Base-by-base conservation (phyloP, 306 rosid species). In the Castanospermum australe region DNA sequence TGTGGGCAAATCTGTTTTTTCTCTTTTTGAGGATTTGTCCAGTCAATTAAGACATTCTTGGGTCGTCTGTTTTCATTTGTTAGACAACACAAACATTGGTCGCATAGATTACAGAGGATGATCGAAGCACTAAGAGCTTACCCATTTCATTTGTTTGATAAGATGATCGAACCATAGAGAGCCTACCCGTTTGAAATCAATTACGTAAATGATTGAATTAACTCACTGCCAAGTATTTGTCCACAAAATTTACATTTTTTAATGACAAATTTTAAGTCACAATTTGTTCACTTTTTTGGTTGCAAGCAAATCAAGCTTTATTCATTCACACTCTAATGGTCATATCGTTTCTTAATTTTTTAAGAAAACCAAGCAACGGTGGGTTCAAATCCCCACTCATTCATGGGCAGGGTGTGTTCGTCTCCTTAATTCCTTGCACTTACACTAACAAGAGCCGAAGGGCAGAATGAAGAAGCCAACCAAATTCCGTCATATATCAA, bases 61-160 rank as follows among this genome's bases (percentile, higher is more conserved):
- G 9, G 47, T 82, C 57, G 18, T 44, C 64, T 54, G 30, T 41
- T 54, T 42, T 39, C 66, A 36, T 65, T 65, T 72, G 62, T 67
- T 63, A 47, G 76, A 42, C 17, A 36, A n/a, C 33, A 75, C 18
- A 12, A 60, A 2, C 39, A 59, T 5, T 28, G 22, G 44, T 6
- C 24, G 9, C 60, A 48, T 69, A 47, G 60, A 70, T 33, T 50
- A 70, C 30, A 8, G 28, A n/a, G 2, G 14, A 21, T 21, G 24
- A 35, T 36, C 21, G 4, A 76, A 36, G 14, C 8, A 67, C 35
- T 28, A 30, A 55, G 8, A 39, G 12, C 38, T 67, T 41, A 24
- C 52, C 42, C 54, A 39, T 73, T 66, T 73, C 63, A 30, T 28
- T 28, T 28, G 1, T 1, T 28, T 13, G 6, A 36, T 71, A 8